Percentiles rank a stretch among this genome's conserved stretches.
These are phyloP conservation scores for Calonectria hawksworthii DNA, from an alignment of 2,329 filamentous ascomycete species.

Conservation along the genomic window DNA sequence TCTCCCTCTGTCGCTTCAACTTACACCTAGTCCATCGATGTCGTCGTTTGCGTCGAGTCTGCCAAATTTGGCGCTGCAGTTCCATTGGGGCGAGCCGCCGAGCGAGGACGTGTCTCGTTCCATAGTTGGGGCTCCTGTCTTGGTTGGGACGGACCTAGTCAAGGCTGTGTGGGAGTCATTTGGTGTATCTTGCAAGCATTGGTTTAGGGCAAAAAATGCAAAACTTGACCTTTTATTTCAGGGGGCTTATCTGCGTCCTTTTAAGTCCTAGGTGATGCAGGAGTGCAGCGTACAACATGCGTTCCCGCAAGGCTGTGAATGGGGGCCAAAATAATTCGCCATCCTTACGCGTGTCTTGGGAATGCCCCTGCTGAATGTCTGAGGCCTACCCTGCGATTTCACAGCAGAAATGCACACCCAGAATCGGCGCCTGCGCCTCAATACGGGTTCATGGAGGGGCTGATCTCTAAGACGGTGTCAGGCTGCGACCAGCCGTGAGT, in stretches of 20 bases:
- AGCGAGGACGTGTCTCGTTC: not conserved
- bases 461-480: not conserved
- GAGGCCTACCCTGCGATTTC: not conserved
- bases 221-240: not conserved
- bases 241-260: not conserved
- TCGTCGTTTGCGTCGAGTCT: not conserved
- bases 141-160: not conserved
- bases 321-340: not conserved
- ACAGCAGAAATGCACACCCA: not conserved
- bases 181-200: not conserved
- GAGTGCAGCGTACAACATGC: not conserved
- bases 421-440: not conserved
- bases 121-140: not conserved
- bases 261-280: not conserved
- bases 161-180: not conserved
- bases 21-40: slow-evolving; percentile 7
- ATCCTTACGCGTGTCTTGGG: not conserved
- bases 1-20: not conserved
- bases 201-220: not conserved
- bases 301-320: not conserved
- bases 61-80: not conserved
- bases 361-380: not conserved
- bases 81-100: not conserved
- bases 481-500: not conserved
- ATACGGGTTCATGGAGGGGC: not conserved